Conservation (phyloP, 2,329 filamentous ascomycete species). For the Alternaria burnsii region DNA sequence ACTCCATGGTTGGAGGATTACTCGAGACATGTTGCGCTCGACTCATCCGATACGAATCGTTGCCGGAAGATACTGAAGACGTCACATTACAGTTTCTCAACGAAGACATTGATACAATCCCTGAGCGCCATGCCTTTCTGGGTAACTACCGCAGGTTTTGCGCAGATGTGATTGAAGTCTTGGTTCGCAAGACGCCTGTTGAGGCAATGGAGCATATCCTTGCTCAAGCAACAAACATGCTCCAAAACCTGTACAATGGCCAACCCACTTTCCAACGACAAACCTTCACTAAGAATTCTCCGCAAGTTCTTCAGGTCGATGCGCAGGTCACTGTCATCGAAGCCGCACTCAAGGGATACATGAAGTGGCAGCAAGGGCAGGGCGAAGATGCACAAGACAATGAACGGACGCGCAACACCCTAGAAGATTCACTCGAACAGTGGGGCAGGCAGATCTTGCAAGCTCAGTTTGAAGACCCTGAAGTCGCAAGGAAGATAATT, state of each 20-base stretch:
- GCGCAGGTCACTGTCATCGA: slow-evolving; percentile 90
- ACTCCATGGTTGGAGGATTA: slow-evolving; percentile 73
- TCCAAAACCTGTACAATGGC: slow-evolving; percentile 78
- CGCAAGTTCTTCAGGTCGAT: slow-evolving; percentile 80
- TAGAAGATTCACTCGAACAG: slow-evolving; percentile 71
- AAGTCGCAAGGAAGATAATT: slow-evolving; percentile 81
- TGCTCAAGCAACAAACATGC: slow-evolving; percentile 74
- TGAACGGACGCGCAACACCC: slow-evolving; percentile 62
- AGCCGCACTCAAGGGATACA: slow-evolving; percentile 85
- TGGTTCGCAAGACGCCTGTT: slow-evolving; percentile 81
- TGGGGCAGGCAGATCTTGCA: slow-evolving; percentile 78
- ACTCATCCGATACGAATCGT: slow-evolving; percentile 84
- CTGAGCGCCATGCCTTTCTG: slow-evolving; percentile 92
- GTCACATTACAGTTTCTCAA: slow-evolving; percentile 82
- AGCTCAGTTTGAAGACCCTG: slow-evolving; percentile 80
- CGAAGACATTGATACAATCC: slow-evolving; percentile 94
- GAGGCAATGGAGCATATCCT: slow-evolving; percentile 91
- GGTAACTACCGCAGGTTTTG: slow-evolving; percentile 96
- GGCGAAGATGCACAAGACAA: slow-evolving; percentile 59
- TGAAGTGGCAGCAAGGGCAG: slow-evolving; percentile 73
- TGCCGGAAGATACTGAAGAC: slow-evolving; percentile 83
- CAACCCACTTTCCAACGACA: slow-evolving; percentile 68
- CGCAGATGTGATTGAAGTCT: slow-evolving; percentile 83
- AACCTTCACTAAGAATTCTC: slow-evolving; percentile 69
- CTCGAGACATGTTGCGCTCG: slow-evolving; percentile 84